Evolutionary conservation across 1,284 basidiomycete species (phyloP), one percentile per base, ranked within the genome.

Genomic region (Fomitopsis schrenkii): DNA sequence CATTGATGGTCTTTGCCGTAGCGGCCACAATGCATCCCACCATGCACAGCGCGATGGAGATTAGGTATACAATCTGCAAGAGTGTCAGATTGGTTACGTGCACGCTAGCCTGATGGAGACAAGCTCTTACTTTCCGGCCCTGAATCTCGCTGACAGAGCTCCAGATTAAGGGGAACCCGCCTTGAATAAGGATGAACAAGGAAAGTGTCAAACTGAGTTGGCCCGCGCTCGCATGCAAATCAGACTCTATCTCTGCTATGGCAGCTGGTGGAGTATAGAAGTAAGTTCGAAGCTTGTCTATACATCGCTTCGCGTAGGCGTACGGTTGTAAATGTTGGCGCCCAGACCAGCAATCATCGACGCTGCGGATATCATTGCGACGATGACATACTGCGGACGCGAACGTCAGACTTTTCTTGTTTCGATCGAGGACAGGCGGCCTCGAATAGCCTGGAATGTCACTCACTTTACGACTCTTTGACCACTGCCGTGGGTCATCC

Each of bases 401-500:
- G 30, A 6, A 33, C 2, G 55, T 26, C 44, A 58, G 41, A 35
- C 45, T 33, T 33, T 33, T 5, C 30, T 22, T 22, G 22, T 22
- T 22, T 8, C 30, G 30, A 33, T 33, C 30, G 8, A 64, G 44
- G 41, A 58, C n/a, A 30, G 40, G n/a, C 30, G 19, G 33, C 19
- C 28, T 45, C 17, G 41, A 45, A 41, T 57, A 40, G 48, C 38
- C 30, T 19, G 12, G 0, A 22, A 9, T 8, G 36, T 38, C 52
- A 64, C 66, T 35, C 48, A 83, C 87, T 82, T 96, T 95, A 68
- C 87, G 84, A 52, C 76, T 63, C 17, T 68, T 62, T 1, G 84
- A 84, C 94, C 94, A 96, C 64, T 80, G 70, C 52, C 91, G 79
- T 9, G 94, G 94, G 75, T 95, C 93, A 68, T 95, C 83, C 9